Evolutionary conservation across 495 filamentous ascomycete genomes (phyloP), one percentile per base, ranked within the genome.

Genomic region (Annulohypoxylon bovei): DNA sequence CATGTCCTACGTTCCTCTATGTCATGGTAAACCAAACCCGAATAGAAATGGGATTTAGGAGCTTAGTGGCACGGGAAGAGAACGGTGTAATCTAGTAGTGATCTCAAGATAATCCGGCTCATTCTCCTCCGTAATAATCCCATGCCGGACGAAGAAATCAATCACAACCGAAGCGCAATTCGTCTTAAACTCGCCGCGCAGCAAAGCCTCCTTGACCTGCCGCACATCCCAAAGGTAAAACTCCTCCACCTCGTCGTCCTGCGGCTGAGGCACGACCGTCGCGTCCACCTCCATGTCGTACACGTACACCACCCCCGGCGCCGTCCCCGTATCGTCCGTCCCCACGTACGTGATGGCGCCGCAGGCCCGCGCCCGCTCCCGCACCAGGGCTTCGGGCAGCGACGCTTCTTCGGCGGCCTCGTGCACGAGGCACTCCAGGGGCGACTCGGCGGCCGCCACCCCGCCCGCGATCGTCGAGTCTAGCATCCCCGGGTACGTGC

Each of bases 401-500:
- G 85, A 89, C 2, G 93, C 93, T 73, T 96, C 93, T 74, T 95
- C 93, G 37, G 83, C 85, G 0, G 86, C 83, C 73, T 95, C 93
- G 54, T 92, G 86, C 3, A 94, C 80, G 22, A 94, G 76, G 73
- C 87, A 89, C 65, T 91, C 89, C 47, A 89, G 85, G 1, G 86
- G 83, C 1, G 69, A 79, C 74, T 94, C 91, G 3, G 87, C 87
- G 0, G 89, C 87, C 28, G 85, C 81, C 72, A 94, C 88, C 0
- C 92, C 93, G 0, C 92, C 93, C 0, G 91, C 93, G 12, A 94
- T 92, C 6, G 89, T 89, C 67, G 94, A 95, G 73, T 96, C 93
- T 18, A 95, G 80, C 83, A 93, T 89, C 0, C 89, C 84, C 5
- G 87, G 87, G 68, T 90, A 95, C 0, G 93, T 94, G 71, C 89